These are phyloP conservation scores for Pythium angustatum DNA, from an alignment of 352 stramenopile species.

Conservation along the genomic window DNA sequence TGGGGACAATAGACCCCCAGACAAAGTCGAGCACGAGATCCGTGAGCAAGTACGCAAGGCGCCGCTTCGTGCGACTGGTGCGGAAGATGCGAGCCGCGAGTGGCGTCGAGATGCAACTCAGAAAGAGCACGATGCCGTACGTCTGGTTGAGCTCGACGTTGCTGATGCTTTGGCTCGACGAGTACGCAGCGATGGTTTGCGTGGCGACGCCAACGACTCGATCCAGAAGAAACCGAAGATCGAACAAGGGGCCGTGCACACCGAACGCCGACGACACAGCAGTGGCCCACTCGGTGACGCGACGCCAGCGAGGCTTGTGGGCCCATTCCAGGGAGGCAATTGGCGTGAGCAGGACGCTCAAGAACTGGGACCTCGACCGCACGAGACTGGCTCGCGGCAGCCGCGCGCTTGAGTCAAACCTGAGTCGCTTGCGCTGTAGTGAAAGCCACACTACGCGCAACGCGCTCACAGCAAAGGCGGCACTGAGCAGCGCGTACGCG, in stretches of 20 bases:
- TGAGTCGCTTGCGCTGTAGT: neutral
- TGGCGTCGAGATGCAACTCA: slow-evolving; percentile 4
- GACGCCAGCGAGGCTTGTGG: neutral
- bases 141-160: slow-evolving; percentile 22
- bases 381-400: neutral
- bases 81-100: neutral
- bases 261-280: neutral
- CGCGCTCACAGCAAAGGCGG: slow-evolving; percentile 3
- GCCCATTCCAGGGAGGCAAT: neutral
- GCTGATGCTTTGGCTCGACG: slow-evolving; percentile 17
- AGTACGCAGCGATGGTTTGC: slow-evolving; percentile 17
- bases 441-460: slow-evolving; percentile 21
- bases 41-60: slow-evolving; percentile 20
- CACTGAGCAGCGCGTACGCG: slow-evolving; percentile 8
- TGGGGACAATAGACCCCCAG: slow-evolving; percentile 28
- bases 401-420: slow-evolving; percentile 1
- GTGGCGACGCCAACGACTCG: slow-evolving; percentile 1
- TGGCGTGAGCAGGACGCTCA: neutral
- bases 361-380: neutral
- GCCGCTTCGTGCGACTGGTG: neutral
- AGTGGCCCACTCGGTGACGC: neutral
- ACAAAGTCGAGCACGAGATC: slow-evolving; percentile 32
- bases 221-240: neutral
- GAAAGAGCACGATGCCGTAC: slow-evolving; percentile 23
- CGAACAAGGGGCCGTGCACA: slow-evolving; percentile 22